These are phyloP conservation scores for Globisporangium mamillatum DNA, from an alignment of 352 stramenopile species.

Conservation along the genomic window DNA sequence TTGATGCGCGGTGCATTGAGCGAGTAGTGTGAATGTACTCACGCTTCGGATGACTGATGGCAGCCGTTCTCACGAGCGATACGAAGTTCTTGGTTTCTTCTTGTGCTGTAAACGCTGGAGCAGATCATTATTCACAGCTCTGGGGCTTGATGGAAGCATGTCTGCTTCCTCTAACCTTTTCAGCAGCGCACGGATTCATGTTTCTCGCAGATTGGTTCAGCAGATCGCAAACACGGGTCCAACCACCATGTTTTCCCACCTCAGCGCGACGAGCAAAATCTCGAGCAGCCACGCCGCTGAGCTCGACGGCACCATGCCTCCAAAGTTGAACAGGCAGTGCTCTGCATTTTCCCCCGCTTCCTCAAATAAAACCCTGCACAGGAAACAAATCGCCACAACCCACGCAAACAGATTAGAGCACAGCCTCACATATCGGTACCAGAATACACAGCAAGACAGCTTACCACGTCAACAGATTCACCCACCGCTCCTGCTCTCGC, in stretches of 20 bases:
- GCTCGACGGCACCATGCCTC: conserved; percentile 41
- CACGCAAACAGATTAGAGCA: not conserved
- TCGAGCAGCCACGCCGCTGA: conserved; percentile 59
- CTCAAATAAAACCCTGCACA: conserved; percentile 44
- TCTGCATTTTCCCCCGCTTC: conserved; percentile 27
- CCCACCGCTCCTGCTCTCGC: conserved; percentile 28
- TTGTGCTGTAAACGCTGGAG: not conserved
- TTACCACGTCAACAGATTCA: conserved; percentile 52
- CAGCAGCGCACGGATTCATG: not conserved
- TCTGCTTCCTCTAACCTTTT: not conserved
- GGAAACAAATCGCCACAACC: not conserved
- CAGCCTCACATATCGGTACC: not conserved
- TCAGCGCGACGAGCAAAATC: conserved; percentile 49
- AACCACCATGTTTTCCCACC: conserved; percentile 53
- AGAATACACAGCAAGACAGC: conserved; percentile 5
- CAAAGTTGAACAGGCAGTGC: conserved; percentile 44
- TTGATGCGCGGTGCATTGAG: not conserved
- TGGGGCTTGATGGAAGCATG: not conserved
- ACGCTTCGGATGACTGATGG: not conserved
- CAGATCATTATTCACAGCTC: not conserved
- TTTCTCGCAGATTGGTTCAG: not conserved
- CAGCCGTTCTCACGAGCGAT: not conserved
- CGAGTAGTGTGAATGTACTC: not conserved
- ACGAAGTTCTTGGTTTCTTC: not conserved
- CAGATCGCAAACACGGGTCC: conserved; percentile 33